Conservation (phyloP, 2,329 filamentous ascomycete genomes). For the Ciborinia camelliae region DNA sequence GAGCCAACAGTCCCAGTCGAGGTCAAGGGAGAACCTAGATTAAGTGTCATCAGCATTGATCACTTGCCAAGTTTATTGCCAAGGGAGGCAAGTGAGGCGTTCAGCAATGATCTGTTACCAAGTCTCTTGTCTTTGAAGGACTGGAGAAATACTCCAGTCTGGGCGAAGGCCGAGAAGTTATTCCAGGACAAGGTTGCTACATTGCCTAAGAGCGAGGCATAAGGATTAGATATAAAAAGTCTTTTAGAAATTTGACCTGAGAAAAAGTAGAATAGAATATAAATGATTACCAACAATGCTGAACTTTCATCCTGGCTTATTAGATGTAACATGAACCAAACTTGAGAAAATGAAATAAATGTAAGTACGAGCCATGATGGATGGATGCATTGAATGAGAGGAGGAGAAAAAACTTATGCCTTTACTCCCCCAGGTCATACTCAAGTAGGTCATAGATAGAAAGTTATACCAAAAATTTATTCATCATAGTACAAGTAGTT, state of each 20-base stretch:
- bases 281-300: not conserved
- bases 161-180: constrained; percentile 78
- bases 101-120: constrained; percentile 74
- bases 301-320: not conserved
- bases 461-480: no score
- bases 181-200: constrained; percentile 78
- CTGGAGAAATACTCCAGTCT: constrained; percentile 69
- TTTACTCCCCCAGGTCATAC: no score
- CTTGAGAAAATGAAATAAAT: no score
- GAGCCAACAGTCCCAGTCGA: constrained; percentile 79
- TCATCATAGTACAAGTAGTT: no score
- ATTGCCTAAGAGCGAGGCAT: constrained; percentile 47
- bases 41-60: constrained; percentile 85
- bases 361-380: no score
- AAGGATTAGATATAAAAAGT: constrained; percentile 5
- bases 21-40: constrained; percentile 50
- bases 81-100: constrained; percentile 81
- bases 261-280: not conserved
- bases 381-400: no score
- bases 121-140: constrained; percentile 75
- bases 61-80: constrained; percentile 81
- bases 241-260: not conserved
- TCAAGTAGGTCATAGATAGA: no score
- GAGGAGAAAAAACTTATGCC: no score
- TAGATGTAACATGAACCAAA: not conserved